Percentiles rank a stretch among this genome's conserved stretches.
Conservation (phyloP, 2,329 filamentous ascomycete species). For the Colletotrichum sidae region DNA sequence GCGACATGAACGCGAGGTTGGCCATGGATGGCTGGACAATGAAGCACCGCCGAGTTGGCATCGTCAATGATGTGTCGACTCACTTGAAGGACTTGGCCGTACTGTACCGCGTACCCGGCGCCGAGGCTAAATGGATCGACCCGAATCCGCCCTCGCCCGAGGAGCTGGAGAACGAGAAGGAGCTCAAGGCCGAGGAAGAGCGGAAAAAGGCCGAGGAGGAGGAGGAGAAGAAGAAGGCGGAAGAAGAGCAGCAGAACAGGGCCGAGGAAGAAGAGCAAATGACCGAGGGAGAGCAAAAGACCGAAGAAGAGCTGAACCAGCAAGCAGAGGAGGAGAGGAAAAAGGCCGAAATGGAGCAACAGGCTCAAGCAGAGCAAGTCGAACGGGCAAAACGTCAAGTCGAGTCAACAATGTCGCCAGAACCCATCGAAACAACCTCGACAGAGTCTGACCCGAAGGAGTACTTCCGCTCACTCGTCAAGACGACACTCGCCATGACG, state of each 20-base stretch:
- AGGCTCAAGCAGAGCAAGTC: neutral
- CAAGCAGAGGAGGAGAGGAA: slow-evolving; percentile 1
- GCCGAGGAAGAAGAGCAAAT: neutral
- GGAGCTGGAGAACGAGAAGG: slow-evolving; percentile 10
- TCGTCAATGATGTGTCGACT: slow-evolving; percentile 59
- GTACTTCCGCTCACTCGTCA: slow-evolving; percentile 41
- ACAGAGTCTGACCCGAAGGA: slow-evolving; percentile 39
- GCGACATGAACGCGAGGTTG: slow-evolving; percentile 65
- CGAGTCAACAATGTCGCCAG: neutral
- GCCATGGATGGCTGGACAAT: slow-evolving; percentile 58
- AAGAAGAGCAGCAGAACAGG: neutral
- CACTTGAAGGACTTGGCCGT: slow-evolving; percentile 58
- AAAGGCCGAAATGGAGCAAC: neutral
- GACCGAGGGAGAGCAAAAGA: neutral
- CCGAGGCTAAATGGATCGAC: slow-evolving; percentile 50
- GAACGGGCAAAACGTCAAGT: too few relatives aligned
- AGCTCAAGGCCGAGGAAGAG: neutral
- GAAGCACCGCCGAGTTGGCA: slow-evolving; percentile 51
- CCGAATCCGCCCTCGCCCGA: slow-evolving; percentile 46
- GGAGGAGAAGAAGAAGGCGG: neutral
- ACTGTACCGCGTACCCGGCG: slow-evolving; percentile 56
- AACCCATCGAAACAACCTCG: neutral
- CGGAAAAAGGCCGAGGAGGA: neutral
- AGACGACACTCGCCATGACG: slow-evolving; percentile 49
- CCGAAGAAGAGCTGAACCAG: neutral